Evolutionary conservation across 331 rosid genomes (phyloP).

Genomic region (Malus hybrid): DNA sequence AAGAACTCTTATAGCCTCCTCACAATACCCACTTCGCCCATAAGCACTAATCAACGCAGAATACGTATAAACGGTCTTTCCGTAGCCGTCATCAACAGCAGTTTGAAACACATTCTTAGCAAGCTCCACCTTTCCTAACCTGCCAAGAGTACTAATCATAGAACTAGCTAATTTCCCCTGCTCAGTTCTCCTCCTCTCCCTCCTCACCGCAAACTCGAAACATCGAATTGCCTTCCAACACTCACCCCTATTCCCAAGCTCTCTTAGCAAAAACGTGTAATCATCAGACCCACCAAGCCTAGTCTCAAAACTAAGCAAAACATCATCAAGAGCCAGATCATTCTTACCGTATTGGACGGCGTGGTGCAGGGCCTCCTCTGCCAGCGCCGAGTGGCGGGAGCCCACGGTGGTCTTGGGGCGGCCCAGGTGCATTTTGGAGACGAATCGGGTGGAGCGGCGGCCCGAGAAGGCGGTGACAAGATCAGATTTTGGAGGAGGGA

Average conservation of each 20-base stretch:
- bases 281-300: constrained; percentile 63
- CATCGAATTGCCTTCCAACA: constrained; percentile 46
- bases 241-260: constrained; percentile 66
- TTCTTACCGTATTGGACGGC: constrained; percentile 45
- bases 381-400: constrained; percentile 42
- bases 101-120: constrained; percentile 52
- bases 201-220: constrained; percentile 60
- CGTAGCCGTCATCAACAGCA: constrained; percentile 62
- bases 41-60: constrained; percentile 63
- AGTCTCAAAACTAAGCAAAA: constrained; percentile 44
- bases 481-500: constrained; percentile 33
- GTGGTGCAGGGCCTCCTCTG: constrained; percentile 62
- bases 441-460: constrained; percentile 69
- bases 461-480: constrained; percentile 69
- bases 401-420: constrained; percentile 46
- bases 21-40: constrained; percentile 48
- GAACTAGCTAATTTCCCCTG: constrained; percentile 76
- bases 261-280: constrained; percentile 58
- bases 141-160: constrained; percentile 87
- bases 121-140: constrained; percentile 62
- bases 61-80: constrained; percentile 27
- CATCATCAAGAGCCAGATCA: constrained; percentile 28
- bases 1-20: constrained; percentile 49
- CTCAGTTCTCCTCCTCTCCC: constrained; percentile 43
- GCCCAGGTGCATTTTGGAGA: constrained; percentile 72